Percentiles rank a stretch among this genome's conserved stretches.
These are phyloP conservation scores for Suillus occidentalis DNA, from an alignment of 768 basidiomycete species.

Conservation along the genomic window DNA sequence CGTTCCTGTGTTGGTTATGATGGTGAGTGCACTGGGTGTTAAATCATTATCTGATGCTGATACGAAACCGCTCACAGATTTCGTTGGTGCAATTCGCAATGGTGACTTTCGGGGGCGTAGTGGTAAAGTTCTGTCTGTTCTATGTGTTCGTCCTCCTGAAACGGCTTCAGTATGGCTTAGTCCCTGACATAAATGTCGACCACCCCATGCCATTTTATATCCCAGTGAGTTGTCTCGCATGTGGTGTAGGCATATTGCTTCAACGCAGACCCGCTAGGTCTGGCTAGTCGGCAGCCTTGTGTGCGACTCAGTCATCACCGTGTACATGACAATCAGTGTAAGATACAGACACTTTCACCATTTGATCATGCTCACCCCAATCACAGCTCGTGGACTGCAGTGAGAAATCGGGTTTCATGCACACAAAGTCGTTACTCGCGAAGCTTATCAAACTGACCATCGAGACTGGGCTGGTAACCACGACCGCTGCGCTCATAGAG, in stretches of 20 bases:
- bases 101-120: constrained; percentile 11
- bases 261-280: constrained; percentile 9
- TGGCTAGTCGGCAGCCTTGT: constrained; percentile 23
- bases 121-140: not conserved
- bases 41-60: not conserved
- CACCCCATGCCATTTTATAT: constrained; percentile 12
- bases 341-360: not conserved
- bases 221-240: constrained; percentile 2
- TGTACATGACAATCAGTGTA: constrained; percentile 20
- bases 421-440: constrained; percentile 5
- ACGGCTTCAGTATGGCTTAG: constrained; percentile 9
- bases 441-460: constrained; percentile 23
- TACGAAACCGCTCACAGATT: constrained; percentile 10
- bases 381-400: constrained; percentile 18
- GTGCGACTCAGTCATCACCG: constrained; percentile 21
- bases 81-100: constrained; percentile 24
- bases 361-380: not conserved
- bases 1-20: constrained; percentile 14
- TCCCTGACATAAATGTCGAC: constrained; percentile 6
- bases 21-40: constrained; percentile 12
- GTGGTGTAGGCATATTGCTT: not conserved
- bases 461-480: constrained; percentile 26
- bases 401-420: constrained; percentile 5
- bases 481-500: constrained; percentile 18
- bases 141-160: not conserved